Percentiles rank a stretch among this genome's conserved stretches.
These are phyloP conservation scores for Pneumocystis murina DNA, from an alignment of 1,139 yeast species.

Conservation along the genomic window DNA sequence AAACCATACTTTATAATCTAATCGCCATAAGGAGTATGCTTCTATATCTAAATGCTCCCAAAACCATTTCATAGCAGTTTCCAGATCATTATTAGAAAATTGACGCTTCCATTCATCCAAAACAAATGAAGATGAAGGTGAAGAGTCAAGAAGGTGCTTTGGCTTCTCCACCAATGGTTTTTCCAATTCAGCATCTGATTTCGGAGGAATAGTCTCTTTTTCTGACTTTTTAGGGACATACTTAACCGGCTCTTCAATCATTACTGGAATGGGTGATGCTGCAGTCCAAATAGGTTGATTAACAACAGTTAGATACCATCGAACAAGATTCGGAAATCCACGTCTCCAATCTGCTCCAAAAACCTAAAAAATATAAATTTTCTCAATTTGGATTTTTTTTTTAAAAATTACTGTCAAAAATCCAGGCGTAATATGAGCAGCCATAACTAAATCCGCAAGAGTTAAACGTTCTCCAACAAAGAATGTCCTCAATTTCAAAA, in stretches of 20 bases:
- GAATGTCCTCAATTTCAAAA: slow-evolving; percentile 65
- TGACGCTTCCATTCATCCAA: slow-evolving; percentile 93
- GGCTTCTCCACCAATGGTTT: slow-evolving; percentile 36
- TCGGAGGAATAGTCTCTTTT: slow-evolving; percentile 14
- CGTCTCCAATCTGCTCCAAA: slow-evolving; percentile 70
- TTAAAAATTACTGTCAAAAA: slow-evolving; percentile 28
- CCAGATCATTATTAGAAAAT: slow-evolving; percentile 95
- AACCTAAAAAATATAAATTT: slow-evolving; percentile 23
- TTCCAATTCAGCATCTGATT: slow-evolving; percentile 24
- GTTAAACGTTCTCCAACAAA: slow-evolving; percentile 84
- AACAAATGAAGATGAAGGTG: slow-evolving; percentile 51
- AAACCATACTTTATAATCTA: slow-evolving; percentile 49
- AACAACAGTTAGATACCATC: slow-evolving; percentile 74
- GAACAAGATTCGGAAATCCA: slow-evolving; percentile 54
- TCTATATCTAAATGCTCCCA: slow-evolving; percentile 74
- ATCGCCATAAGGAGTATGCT: slow-evolving; percentile 88
- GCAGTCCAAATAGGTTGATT: slow-evolving; percentile 41
- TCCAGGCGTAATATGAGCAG: slow-evolving; percentile 45
- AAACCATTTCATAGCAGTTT: slow-evolving; percentile 92
- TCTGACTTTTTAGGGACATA: slow-evolving; percentile 67
- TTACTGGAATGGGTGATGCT: slow-evolving; percentile 22
- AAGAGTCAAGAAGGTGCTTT: slow-evolving; percentile 72
- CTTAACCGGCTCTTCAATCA: slow-evolving; percentile 26
- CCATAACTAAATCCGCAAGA: slow-evolving; percentile 65
- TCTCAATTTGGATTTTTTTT: too few species aligned